Conservation (phyloP, 441 rosid genomes). For the Eugenia klotzschiana region DNA sequence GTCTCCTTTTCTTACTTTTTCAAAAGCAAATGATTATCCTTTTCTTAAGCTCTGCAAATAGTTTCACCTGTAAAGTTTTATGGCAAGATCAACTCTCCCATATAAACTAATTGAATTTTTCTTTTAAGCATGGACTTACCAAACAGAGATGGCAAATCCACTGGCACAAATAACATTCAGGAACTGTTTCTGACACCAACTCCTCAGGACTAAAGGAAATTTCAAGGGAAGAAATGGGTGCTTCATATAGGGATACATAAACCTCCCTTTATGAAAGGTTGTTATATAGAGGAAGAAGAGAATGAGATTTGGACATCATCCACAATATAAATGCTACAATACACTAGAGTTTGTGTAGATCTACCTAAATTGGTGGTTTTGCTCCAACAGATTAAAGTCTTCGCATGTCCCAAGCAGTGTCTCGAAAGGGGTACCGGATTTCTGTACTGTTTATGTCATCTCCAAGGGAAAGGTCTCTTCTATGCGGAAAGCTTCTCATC, state of each 20-base stretch:
- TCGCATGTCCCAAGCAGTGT: conserved; percentile 43
- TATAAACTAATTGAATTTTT: not conserved
- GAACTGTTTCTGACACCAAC: not conserved
- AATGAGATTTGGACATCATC: not conserved
- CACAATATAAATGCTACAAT: not conserved
- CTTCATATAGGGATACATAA: not conserved
- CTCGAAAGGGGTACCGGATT: conserved; percentile 19
- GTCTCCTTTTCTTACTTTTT: not conserved
- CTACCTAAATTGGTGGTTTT: not conserved
- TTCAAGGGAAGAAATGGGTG: not conserved
- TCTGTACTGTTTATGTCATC: not conserved
- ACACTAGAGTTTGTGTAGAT: not conserved
- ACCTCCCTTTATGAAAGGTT: not conserved
- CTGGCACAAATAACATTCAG: not conserved
- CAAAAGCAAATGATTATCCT: not conserved
- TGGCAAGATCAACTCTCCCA: not conserved
- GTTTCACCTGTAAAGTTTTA: not conserved
- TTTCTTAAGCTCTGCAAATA: not conserved
- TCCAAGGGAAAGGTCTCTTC: conserved; percentile 5
- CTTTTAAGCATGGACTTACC: not conserved
- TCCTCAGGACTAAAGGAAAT: not conserved
- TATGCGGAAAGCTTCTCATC: not conserved
- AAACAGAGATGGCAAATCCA: not conserved
- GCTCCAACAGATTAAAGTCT: conserved; percentile 44
- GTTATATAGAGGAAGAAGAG: not conserved